Conservation (phyloP, 257 asterid genomes). For the Solanum acaule region DNA sequence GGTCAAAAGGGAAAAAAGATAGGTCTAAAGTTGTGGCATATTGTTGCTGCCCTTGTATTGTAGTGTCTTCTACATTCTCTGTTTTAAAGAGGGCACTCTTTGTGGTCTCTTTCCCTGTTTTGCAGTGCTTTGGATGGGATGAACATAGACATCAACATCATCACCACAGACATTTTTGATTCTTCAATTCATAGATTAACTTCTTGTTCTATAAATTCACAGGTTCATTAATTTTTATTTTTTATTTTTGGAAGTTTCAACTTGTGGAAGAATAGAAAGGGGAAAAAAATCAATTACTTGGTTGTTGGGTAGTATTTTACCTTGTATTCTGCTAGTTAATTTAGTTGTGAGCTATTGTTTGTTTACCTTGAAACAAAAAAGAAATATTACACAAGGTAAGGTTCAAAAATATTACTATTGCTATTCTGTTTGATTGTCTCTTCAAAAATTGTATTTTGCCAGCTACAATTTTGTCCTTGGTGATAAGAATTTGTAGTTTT, state of each 20-base stretch:
- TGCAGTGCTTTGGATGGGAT: conserved; percentile 59
- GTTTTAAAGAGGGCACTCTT: conserved; percentile 34
- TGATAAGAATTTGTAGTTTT: neutral
- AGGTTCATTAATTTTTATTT: neutral
- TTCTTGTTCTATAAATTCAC: neutral
- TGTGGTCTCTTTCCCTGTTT: conserved; percentile 45
- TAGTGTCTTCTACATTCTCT: conserved; percentile 19
- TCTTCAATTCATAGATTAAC: neutral
- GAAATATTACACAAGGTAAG: neutral
- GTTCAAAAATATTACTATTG: neutral
- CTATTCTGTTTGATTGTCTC: neutral
- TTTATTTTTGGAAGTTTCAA: neutral
- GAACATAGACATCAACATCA: conserved; percentile 53
- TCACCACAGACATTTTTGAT: conserved; percentile 28
- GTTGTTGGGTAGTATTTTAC: neutral
- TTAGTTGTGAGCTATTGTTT: neutral
- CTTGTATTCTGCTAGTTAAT: neutral
- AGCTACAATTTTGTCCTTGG: neutral
- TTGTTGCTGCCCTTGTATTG: conserved; percentile 35
- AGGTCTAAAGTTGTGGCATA: conserved; percentile 3
- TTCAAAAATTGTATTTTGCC: neutral
- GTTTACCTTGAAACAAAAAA: neutral
- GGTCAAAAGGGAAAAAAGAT: conserved; percentile 1
- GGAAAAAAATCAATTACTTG: neutral
- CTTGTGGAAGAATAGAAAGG: neutral